phyloP scores from a whole-genome alignment of 192 early-diverging fungal genomes.

The Coemansia sp. region DNA sequence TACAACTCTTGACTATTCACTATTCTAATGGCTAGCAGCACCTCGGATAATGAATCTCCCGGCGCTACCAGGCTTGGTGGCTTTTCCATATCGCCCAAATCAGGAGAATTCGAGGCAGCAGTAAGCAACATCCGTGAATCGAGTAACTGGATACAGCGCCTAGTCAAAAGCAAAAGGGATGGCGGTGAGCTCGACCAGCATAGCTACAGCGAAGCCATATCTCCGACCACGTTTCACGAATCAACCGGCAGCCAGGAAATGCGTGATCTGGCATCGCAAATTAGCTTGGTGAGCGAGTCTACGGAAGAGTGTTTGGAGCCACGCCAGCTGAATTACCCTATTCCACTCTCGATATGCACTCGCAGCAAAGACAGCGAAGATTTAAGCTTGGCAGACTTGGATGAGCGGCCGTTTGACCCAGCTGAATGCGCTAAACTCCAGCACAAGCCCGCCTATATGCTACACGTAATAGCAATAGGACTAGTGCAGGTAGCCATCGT shows the following conservation, averaged over 20 bases:
- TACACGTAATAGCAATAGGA: not conserved
- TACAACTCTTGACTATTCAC: not conserved
- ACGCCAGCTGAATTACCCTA: not conserved
- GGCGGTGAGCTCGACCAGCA: not conserved
- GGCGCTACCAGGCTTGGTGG: not conserved
- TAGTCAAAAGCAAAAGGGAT: constrained; percentile 4
- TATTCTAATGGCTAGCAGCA: not conserved
- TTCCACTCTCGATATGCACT: not conserved
- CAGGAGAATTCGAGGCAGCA: constrained; percentile 11
- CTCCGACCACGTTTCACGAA: not conserved
- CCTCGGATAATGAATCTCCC: not conserved
- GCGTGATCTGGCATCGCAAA: not conserved
- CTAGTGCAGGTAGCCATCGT: constrained; percentile 8
- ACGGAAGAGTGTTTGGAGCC: not conserved
- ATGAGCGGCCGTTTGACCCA: not conserved
- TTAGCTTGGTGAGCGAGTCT: not conserved
- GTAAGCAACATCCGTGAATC: constrained; percentile 20
- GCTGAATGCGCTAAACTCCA: not conserved
- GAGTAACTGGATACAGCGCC: constrained; percentile 19
- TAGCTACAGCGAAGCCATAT: not conserved
- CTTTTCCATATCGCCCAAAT: not conserved
- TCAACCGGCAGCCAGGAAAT: not conserved
- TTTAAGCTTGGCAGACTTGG: not conserved
- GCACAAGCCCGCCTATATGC: not conserved
- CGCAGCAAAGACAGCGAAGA: not conserved